These are phyloP conservation scores for Parachaetomium inaequale DNA, from an alignment of 495 filamentous ascomycete species.

Conservation along the genomic window DNA sequence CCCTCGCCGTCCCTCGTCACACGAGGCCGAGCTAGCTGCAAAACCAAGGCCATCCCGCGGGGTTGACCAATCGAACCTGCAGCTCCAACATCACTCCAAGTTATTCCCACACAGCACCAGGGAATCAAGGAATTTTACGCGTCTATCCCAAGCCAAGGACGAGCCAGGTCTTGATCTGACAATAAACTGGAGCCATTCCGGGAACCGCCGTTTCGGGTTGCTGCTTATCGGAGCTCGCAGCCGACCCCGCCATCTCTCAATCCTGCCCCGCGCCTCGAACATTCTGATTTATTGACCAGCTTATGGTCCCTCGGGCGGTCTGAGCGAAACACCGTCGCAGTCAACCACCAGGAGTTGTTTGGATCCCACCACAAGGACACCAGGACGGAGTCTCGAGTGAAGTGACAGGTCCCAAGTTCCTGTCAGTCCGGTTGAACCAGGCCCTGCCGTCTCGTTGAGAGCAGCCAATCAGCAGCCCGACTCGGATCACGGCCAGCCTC, in stretches of 20 bases:
- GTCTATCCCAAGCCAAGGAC: neutral
- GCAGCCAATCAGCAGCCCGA: slow-evolving; percentile 6
- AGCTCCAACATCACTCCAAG: neutral
- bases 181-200: neutral
- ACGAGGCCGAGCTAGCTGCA: no score
- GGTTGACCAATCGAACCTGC: slow-evolving; percentile 14
- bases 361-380: neutral
- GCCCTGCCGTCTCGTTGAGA: neutral
- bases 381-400: neutral
- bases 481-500: neutral
- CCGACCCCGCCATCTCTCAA: neutral
- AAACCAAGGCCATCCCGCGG: slow-evolving; percentile 8
- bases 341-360: neutral
- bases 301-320: neutral
- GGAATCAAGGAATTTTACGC: neutral
- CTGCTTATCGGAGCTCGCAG: neutral
- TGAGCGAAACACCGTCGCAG: neutral
- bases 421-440: neutral
- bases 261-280: neutral
- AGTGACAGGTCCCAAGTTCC: neutral
- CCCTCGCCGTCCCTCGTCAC: neutral
- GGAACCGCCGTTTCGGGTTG: neutral
- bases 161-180: neutral
- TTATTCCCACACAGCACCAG: neutral
- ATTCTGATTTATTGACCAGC: neutral